phyloP scores from a whole-genome alignment of 1,284 basidiomycete genomes.

The Pholiota adiposa region DNA sequence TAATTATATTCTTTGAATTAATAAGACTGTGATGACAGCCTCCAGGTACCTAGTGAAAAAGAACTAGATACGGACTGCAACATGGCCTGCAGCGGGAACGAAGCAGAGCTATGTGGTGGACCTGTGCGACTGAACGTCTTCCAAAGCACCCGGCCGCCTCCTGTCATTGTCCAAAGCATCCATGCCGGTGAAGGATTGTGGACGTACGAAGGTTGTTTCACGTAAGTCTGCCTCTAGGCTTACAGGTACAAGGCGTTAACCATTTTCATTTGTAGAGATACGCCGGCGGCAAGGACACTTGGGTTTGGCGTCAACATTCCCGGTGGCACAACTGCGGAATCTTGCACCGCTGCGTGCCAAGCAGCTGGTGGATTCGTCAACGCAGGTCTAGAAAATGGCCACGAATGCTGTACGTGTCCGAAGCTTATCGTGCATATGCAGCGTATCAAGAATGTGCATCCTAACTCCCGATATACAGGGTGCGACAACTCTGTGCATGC shows the following conservation, averaged over 20 bases:
- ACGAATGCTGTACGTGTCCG: conserved; percentile 42
- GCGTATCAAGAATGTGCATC: background rate
- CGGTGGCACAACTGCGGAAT: conserved; percentile 41
- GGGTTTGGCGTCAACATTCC: conserved; percentile 38
- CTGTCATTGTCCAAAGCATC: conserved; percentile 33
- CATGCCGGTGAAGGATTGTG: conserved; percentile 29
- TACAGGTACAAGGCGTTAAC: background rate
- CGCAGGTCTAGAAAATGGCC: conserved; percentile 43
- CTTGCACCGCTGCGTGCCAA: conserved; percentile 43
- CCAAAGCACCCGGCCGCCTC: conserved; percentile 35
- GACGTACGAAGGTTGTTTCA: conserved; percentile 43
- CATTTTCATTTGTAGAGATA: conserved; percentile 32
- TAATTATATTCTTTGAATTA: background rate
- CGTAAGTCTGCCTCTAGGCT: conserved; percentile 30
- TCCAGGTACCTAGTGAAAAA: conserved; percentile 38
- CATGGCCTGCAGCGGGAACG: conserved; percentile 39
- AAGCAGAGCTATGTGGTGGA: conserved; percentile 41
- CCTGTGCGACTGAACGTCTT: conserved; percentile 39
- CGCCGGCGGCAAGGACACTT: conserved; percentile 34
- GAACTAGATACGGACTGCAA: conserved; percentile 38
- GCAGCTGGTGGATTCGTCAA: conserved; percentile 34
- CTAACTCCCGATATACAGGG: conserved; percentile 28
- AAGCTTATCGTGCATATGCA: background rate
- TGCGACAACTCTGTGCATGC: conserved; percentile 37
- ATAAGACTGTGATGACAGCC: conserved; percentile 44